A percentile compares a stretch with the other conserved stretches of the same genome.
Conservation (phyloP, 2,329 filamentous ascomycete species). For the Sphaerulina vaccinii region DNA sequence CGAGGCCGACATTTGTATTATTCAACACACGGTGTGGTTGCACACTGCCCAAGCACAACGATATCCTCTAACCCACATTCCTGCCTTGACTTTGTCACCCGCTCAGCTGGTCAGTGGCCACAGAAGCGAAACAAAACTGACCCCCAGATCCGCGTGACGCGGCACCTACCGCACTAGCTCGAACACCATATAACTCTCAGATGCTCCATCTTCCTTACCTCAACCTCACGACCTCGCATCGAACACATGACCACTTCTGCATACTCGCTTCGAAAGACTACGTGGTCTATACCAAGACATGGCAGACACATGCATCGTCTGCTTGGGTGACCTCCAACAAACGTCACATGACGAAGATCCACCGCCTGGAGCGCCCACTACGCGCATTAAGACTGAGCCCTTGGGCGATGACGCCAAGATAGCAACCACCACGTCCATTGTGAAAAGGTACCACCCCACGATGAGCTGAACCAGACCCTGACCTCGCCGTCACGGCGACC, state of each 20-base stretch:
- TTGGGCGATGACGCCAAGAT: conserved; percentile 29
- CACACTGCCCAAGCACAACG: neutral
- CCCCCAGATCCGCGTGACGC: neutral
- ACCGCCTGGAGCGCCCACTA: conserved; percentile 37
- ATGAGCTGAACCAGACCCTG: conserved; percentile 25
- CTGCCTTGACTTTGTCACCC: conserved; percentile 1
- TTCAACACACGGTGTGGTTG: neutral
- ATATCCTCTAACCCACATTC: neutral
- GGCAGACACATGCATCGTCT: conserved; percentile 70
- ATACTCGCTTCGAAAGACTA: conserved; percentile 13
- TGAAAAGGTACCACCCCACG: conserved; percentile 37
- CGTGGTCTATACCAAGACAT: conserved; percentile 40
- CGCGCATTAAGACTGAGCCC: conserved; percentile 18
- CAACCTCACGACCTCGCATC: conserved; percentile 15
- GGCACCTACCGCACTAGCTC: neutral
- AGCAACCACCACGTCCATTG: conserved; percentile 24
- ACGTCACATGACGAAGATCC: conserved; percentile 54
- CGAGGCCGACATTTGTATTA: neutral
- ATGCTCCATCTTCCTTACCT: conserved; percentile 16
- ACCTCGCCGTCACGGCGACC: conserved; percentile 25
- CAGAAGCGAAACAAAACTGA: neutral
- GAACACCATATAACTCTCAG: conserved; percentile 4
- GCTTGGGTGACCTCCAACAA: conserved; percentile 63
- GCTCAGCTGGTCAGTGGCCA: neutral
- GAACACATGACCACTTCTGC: conserved; percentile 21